Base-by-base conservation (phyloP, 2,329 filamentous ascomycete species). In the Botryosphaeria dothidea region DNA sequence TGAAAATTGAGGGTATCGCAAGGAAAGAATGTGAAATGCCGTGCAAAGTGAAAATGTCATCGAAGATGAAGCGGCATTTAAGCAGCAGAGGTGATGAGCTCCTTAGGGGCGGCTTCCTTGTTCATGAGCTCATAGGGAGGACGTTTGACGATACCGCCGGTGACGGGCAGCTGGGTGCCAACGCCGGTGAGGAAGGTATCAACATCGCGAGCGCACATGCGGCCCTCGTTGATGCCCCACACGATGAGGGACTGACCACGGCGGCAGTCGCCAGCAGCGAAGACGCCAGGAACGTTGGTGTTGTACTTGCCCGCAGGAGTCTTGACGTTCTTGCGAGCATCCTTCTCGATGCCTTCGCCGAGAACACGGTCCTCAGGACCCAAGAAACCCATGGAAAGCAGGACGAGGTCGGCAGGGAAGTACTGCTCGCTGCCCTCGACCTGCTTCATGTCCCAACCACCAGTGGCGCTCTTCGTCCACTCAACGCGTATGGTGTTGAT, bases 361-460 rank as follows among this genome's bases (percentile, higher is more conserved):
- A 97, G 85, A 43, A 96, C 88, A 69, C 92, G 90, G 70, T 92
- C 92, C 81, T 98, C 94, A 6, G 93, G 93, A 9, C 94, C 94
- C 68, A 97, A 82, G 90, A 98, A 98, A 75, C 94, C 94, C 94
- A 98, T 97, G 60, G 94, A 96, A 56, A 98, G 84, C 49, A 97
- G 87, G 49, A 98, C 93, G 45, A 98, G 87, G 74, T 98, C 94
- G 29, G 94, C 94, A 41, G 92, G 92, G 90, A 97, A 97, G 85
- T 96, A 96, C 77, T 97, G 89, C 82, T 96, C 91, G 67, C 91
- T 94, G 41, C 92, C 93, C 70, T 97, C 93, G 34, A 96, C 85
- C 79, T 96, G 94, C 86, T 97, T 97, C 93, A 98, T 97, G 80
- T 97, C 94, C 94, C 94, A 98, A 49, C 93, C 93, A 69, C 93